Evolutionary conservation across 805 yeast genomes (phyloP), one percentile per base, ranked within the genome.

Genomic region (Schwanniomyces pseudopolymorphus): DNA sequence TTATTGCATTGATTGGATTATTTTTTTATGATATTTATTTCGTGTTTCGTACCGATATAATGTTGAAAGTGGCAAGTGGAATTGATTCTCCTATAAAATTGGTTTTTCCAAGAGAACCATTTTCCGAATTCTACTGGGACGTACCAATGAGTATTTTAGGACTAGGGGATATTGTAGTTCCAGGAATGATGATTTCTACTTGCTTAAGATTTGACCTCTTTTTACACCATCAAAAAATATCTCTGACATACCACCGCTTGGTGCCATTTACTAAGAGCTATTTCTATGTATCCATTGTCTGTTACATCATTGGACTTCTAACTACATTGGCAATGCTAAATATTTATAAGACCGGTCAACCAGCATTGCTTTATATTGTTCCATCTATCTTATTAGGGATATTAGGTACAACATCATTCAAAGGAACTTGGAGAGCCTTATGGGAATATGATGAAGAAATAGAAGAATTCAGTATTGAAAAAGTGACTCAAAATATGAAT

Each of bases 21-120:
- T 82, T 84, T 54, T 51, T 78, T 35, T 85, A 84, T 59, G 90
- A 85, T 58, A 71, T 82, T 35, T 83, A 76, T 58, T 85, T 85
- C 64, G 90, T 85, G 1, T 85, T 83, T 61, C 79, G 76, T 4
- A 74, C 87, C 0, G 72, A 75, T 27, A 69, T 82, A 4, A 85
- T 85, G 90, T 67, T 74, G 33, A 70, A 79, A 1, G 89, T 84
- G 16, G 89, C 89, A 5, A 71, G 74, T 2, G 57, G 59, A 5
- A 53, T 84, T 19, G 78, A 80, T 3, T 66, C 79, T n/a, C 89
- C 89, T 0, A 67, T 75, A 39, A 80, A 78, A 51, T 46, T 80
- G 21, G 48, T 69, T 5, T 58, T 80, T 16, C 85, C 85, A 11
- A 54, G 45, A 26, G 43, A 54, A 24, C 51, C 48, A 5, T 24